phyloP scores from a whole-genome alignment of 805 yeast genomes.

The Candida patagonica region DNA sequence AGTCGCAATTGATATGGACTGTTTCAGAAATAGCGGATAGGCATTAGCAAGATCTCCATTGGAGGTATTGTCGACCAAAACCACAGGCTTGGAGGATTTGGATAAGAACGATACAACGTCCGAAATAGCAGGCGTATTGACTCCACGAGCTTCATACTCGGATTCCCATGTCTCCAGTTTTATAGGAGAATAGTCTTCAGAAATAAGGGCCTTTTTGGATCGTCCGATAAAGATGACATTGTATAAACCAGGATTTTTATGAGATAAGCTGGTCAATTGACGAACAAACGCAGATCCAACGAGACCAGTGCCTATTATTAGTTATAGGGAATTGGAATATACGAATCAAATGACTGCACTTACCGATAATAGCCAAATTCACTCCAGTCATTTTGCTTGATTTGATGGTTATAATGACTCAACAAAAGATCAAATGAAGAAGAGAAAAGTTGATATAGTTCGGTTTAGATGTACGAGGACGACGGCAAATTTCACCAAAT shows the following conservation, averaged over 20 bases:
- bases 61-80: constrained; percentile 91
- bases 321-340: background rate
- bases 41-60: constrained; percentile 64
- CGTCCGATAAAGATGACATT: constrained; percentile 77
- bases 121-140: constrained; percentile 42
- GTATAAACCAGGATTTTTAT: constrained; percentile 44
- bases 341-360: constrained; percentile 7
- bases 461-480: too few species aligned
- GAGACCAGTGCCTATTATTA: constrained; percentile 66
- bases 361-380: constrained; percentile 64
- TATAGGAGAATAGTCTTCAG: constrained; percentile 63
- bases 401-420: background rate
- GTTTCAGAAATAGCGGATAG: constrained; percentile 64
- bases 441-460: background rate
- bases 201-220: constrained; percentile 57
- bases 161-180: constrained; percentile 52
- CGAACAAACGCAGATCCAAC: constrained; percentile 87
- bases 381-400: constrained; percentile 27
- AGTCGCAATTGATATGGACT: constrained; percentile 89
- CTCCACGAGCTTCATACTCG: constrained; percentile 36
- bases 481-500: too few species aligned
- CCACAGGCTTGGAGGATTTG: constrained; percentile 62
- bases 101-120: constrained; percentile 56
- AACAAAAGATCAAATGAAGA: background rate
- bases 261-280: constrained; percentile 58